These are phyloP conservation scores for Lepraria neglecta DNA, from an alignment of 495 filamentous ascomycete species.

Conservation along the genomic window DNA sequence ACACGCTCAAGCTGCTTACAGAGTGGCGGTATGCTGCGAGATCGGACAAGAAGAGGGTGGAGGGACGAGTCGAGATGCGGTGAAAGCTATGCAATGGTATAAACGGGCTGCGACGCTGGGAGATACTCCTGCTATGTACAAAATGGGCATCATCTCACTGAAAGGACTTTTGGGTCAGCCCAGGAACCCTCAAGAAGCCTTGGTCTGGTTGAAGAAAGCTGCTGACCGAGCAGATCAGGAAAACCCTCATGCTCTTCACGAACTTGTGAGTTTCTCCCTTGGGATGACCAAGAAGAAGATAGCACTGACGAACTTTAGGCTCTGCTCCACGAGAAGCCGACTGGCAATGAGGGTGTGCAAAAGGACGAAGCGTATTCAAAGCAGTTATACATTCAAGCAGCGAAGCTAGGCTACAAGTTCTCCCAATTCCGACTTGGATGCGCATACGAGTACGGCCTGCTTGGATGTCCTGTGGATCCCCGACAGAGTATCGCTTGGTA, in stretches of 20 bases:
- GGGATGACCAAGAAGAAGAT: not conserved
- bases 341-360: slow-evolving; percentile 61
- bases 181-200: slow-evolving; percentile 74
- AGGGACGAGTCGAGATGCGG: slow-evolving; percentile 80
- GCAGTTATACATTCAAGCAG: slow-evolving; percentile 78
- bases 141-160: slow-evolving; percentile 90
- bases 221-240: slow-evolving; percentile 81
- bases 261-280: slow-evolving; percentile 45
- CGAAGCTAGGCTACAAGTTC: slow-evolving; percentile 86
- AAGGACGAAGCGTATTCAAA: slow-evolving; percentile 74
- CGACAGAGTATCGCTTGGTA: slow-evolving; percentile 88
- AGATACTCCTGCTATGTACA: slow-evolving; percentile 93
- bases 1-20: slow-evolving; percentile 81
- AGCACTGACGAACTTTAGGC: slow-evolving; percentile 35
- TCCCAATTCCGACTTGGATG: slow-evolving; percentile 85
- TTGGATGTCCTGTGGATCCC: slow-evolving; percentile 77
- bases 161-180: slow-evolving; percentile 91
- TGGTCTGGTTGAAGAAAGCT: slow-evolving; percentile 87
- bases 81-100: slow-evolving; percentile 97
- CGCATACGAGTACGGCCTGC: slow-evolving; percentile 81
- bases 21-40: slow-evolving; percentile 95
- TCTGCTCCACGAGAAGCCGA: slow-evolving; percentile 70
- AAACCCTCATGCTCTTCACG: slow-evolving; percentile 93
- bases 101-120: slow-evolving; percentile 84
- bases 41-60: slow-evolving; percentile 91